These are phyloP conservation scores for Linderina pennispora DNA, from an alignment of 192 early-diverging fungal genomes.

Conservation along the genomic window DNA sequence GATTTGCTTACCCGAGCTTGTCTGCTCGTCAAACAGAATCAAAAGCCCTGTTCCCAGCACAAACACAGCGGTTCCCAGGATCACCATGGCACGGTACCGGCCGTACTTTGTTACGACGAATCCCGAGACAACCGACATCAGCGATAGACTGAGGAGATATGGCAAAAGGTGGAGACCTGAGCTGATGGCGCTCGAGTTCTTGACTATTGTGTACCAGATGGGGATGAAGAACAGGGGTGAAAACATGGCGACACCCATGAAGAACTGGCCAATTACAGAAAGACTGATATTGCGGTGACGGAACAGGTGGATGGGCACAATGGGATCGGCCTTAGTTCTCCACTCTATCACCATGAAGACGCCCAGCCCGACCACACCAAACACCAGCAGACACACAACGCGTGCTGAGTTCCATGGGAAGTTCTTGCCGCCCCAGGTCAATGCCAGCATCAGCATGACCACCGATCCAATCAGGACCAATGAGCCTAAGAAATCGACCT, in stretches of 20 bases:
- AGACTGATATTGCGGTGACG: slow-evolving; percentile 53
- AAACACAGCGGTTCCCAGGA: slow-evolving; percentile 50
- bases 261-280: slow-evolving; percentile 45
- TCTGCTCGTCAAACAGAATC: slow-evolving; percentile 49
- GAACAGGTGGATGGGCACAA: slow-evolving; percentile 47
- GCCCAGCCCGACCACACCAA: slow-evolving; percentile 34
- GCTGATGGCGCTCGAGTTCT: slow-evolving; percentile 45
- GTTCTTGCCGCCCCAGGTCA: slow-evolving; percentile 56
- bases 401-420: slow-evolving; percentile 55
- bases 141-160: slow-evolving; percentile 50
- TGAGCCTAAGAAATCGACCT: slow-evolving; percentile 57
- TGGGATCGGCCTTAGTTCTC: slow-evolving; percentile 52
- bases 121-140: slow-evolving; percentile 50
- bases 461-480: slow-evolving; percentile 47
- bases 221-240: slow-evolving; percentile 56
- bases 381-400: slow-evolving; percentile 52
- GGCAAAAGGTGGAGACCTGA: slow-evolving; percentile 61
- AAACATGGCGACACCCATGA: slow-evolving; percentile 54
- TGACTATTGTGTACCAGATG: slow-evolving; percentile 57
- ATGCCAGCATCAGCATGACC: slow-evolving; percentile 50
- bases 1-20: slow-evolving; percentile 44
- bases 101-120: slow-evolving; percentile 49
- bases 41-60: slow-evolving; percentile 53
- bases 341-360: slow-evolving; percentile 53
- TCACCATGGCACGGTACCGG: slow-evolving; percentile 43